phyloP scores from a whole-genome alignment of 2,329 filamentous ascomycete genomes.

The Scedosporium aurantiacum region DNA sequence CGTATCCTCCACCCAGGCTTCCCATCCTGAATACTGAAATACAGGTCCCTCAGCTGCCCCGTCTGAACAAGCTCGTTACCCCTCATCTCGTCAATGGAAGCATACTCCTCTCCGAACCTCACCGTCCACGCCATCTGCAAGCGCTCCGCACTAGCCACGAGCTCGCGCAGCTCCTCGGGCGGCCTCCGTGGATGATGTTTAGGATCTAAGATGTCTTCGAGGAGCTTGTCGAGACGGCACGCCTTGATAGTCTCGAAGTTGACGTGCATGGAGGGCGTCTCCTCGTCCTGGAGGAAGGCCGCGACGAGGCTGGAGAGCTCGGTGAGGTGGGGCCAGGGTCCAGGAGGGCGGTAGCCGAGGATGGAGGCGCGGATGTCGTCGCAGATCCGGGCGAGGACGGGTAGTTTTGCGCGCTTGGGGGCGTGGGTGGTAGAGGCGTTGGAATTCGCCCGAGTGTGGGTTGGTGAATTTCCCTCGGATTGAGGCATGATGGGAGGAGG shows the following conservation, averaged over 20 bases:
- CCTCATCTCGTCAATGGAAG: constrained; percentile 33
- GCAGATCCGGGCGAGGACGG: constrained; percentile 5
- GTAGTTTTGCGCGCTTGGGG: background rate
- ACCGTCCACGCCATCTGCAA: constrained; percentile 31
- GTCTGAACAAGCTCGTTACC: constrained; percentile 21
- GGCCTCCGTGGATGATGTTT: constrained; percentile 17
- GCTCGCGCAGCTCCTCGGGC: constrained; percentile 18
- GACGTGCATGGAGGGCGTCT: background rate
- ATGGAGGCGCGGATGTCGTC: constrained; percentile 5
- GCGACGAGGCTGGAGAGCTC: constrained; percentile 4
- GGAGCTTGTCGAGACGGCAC: constrained; percentile 21
- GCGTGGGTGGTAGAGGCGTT: background rate
- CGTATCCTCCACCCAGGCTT: constrained; percentile 24
- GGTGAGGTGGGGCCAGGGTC: constrained; percentile 1
- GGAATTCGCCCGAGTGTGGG: background rate
- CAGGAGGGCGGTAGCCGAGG: background rate
- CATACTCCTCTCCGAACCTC: constrained; percentile 32
- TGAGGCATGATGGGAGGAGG: background rate
- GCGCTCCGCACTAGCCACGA: constrained; percentile 24
- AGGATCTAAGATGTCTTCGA: constrained; percentile 26
- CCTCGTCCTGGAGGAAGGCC: constrained; percentile 4
- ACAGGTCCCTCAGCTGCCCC: constrained; percentile 30
- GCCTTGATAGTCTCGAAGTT: constrained; percentile 13
- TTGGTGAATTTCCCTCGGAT: background rate
- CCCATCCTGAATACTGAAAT: constrained; percentile 20